Evolutionary conservation across 2,329 filamentous ascomycete genomes (phyloP), one percentile per base, ranked within the genome.

Genomic region (Albifimbria verrucaria): DNA sequence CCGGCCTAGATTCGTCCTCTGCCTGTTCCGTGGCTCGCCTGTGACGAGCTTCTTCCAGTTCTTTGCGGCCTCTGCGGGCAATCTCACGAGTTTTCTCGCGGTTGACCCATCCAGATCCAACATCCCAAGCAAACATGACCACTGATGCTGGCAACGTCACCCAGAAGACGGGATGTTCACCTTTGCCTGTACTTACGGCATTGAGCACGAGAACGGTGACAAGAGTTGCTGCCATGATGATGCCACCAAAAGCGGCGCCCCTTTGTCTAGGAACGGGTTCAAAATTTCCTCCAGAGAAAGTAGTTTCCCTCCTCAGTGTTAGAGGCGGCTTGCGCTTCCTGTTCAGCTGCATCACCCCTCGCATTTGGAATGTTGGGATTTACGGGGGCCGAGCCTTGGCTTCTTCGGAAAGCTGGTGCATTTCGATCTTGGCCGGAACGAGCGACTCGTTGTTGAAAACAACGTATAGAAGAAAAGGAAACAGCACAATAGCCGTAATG

Each of bases 341-440:
- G 72, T 44, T 82, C 79, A 7, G 80, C 78, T 0, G 76, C 73
- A 2, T 68, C 75, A n/a, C 80, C 80, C 55, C 83, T 75, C 1
- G 82, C 81, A 52, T 84, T 72, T 0, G 87, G 88, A 48, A 90
- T 90, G 55, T 90, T 90, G 0, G 87, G 87, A 51, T 90, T 90
- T 7, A 88, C 78, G 87, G 86, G 20, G 78, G 77, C 55, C 75
- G 80, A 2, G 66, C 69, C 58, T 72, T 80, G 5, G 74, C 75
- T 52, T 83, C 82, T 5, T 81, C 78, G 0, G 85, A 78, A 0
- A 90, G 76, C 54, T 87, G 79, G 58, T 89, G 84, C 77, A 89
- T 86, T 59, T 83, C 76, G 61, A 91, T 90, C 1, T 77, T 79
- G 2, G 72, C 67, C 0, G 88, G 88, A 6, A 90, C 86, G 9